These are phyloP conservation scores for Nitzschia palea DNA, from an alignment of 108 stramenopile genomes.

Conservation along the genomic window DNA sequence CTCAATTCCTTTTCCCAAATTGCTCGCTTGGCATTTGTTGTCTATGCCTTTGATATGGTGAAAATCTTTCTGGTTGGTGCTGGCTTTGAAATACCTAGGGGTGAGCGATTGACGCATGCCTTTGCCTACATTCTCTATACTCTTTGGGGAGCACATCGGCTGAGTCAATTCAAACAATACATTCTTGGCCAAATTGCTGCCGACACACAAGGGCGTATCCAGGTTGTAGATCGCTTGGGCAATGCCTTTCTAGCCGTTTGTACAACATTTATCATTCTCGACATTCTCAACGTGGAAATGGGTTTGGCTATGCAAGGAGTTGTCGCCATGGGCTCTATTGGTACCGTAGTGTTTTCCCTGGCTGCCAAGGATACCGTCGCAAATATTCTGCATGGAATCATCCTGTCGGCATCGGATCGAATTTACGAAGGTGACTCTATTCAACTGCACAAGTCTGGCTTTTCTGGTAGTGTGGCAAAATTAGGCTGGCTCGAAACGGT, in stretches of 20 bases:
- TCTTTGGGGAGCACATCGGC: constrained; percentile 12
- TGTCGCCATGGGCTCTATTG: constrained; percentile 28
- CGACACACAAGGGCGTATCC: constrained; percentile 35
- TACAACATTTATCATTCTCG: constrained; percentile 38
- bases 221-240: constrained; percentile 53
- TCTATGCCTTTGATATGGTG: constrained; percentile 40
- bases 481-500: constrained; percentile 38
- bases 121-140: constrained; percentile 53
- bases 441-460: constrained; percentile 36
- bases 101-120: constrained; percentile 10
- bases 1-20: constrained; percentile 16
- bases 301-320: constrained; percentile 49
- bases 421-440: constrained; percentile 67
- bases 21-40: constrained; percentile 31
- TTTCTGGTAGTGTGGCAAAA: constrained; percentile 16
- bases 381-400: constrained; percentile 59
- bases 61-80: constrained; percentile 22
- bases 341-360: constrained; percentile 46
- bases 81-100: constrained; percentile 25
- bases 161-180: constrained; percentile 6
- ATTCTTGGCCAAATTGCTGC: not conserved
- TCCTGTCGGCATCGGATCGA: constrained; percentile 52
- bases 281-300: constrained; percentile 58
- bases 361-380: constrained; percentile 60
- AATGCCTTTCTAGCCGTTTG: constrained; percentile 41